phyloP scores from a whole-genome alignment of 1,139 yeast genomes.

The Magnusiomyces paraingens region DNA sequence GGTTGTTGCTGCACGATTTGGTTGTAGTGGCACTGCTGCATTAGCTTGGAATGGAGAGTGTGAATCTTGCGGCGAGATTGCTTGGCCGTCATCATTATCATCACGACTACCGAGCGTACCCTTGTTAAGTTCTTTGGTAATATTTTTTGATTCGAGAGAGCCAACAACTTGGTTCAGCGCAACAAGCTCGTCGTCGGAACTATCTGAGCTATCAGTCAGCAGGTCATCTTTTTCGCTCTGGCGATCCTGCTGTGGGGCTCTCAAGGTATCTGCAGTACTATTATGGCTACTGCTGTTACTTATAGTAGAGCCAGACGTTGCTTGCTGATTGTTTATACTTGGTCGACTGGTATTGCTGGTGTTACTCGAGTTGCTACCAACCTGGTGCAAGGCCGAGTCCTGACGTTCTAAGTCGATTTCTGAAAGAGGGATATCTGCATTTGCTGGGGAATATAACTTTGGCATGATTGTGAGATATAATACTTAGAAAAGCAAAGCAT shows the following conservation, averaged over 20 bases:
- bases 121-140: slow-evolving; percentile 11
- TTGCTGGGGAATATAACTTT: no score
- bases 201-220: slow-evolving; percentile 20
- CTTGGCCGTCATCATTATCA: not conserved
- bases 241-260: slow-evolving; percentile 3
- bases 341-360: no score
- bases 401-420: not conserved
- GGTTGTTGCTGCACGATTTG: slow-evolving; percentile 14
- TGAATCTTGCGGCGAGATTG: slow-evolving; percentile 8
- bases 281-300: slow-evolving; percentile 8
- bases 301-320: no score
- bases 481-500: no score
- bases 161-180: slow-evolving; percentile 29
- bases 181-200: slow-evolving; percentile 24
- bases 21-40: not conserved
- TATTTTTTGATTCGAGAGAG: slow-evolving; percentile 20
- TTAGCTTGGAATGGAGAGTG: not conserved
- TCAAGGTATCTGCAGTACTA: not conserved
- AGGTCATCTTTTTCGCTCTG: no score
- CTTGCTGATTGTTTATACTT: no score
- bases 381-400: not conserved
- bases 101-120: not conserved
- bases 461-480: no score
- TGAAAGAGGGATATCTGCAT: not conserved
- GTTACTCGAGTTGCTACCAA: no score